These are phyloP conservation scores for Syzygium malaccense DNA, from an alignment of 441 rosid genomes.

Conservation along the genomic window DNA sequence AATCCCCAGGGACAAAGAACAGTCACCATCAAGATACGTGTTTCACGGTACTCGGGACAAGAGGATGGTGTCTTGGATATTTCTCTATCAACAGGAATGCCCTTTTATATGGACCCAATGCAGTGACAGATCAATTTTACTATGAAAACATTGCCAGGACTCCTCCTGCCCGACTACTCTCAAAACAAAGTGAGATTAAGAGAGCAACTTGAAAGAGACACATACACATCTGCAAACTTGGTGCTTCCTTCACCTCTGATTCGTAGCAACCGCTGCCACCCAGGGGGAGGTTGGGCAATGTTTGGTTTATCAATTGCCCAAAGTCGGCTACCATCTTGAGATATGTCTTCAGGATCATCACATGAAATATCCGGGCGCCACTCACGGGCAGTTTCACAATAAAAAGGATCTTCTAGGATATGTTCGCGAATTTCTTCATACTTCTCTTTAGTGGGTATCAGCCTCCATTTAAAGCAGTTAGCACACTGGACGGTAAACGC, in stretches of 20 bases:
- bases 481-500: conserved; percentile 93
- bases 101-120: not conserved
- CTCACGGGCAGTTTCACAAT: conserved; percentile 54
- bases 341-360: conserved; percentile 69
- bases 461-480: conserved; percentile 84
- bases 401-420: conserved; percentile 63
- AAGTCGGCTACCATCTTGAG: conserved; percentile 82
- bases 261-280: conserved; percentile 79
- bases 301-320: conserved; percentile 97
- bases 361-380: conserved; percentile 87
- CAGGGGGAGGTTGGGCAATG: conserved; percentile 82
- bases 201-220: conserved; percentile 1
- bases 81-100: not conserved
- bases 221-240: conserved; percentile 93
- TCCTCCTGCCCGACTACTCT: not conserved
- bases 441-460: conserved; percentile 73
- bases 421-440: conserved; percentile 92
- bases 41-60: not conserved
- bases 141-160: not conserved
- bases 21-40: not conserved
- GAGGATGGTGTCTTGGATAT: not conserved
- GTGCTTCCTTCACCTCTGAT: conserved; percentile 87
- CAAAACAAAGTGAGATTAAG: not conserved
- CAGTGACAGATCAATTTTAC: not conserved
- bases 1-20: not conserved